Evolutionary conservation across 139 green algal species (phyloP), one percentile per base, ranked within the genome.

Genomic region (Coccomyxa sp.): DNA sequence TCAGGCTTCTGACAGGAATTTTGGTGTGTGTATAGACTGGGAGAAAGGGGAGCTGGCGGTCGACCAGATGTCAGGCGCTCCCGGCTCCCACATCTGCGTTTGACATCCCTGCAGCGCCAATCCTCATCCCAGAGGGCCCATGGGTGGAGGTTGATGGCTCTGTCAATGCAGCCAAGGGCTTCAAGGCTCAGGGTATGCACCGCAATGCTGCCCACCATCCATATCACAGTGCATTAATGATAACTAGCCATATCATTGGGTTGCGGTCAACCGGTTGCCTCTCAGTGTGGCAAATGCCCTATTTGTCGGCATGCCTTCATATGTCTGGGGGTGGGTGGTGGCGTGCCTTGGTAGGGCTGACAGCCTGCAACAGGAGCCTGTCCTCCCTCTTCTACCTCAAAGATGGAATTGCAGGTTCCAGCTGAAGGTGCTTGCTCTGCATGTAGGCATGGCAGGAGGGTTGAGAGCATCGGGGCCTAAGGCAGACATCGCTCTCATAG

Each of bases 401-500:
- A 71, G 7, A 36, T 37, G 35, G 64, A 37, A 71, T 14, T 36
- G 1, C 33, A 58, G 44, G 44, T 16, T 16, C 12, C 14, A 58
- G 44, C 44, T 29, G 44, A 58, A 16, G 16, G 44, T 16, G 44
- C 44, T 16, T 12, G 44, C n/a, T n/a, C n/a, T n/a, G n/a, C n/a
- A n/a, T 83, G 40, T 88, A 91, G 95, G 93, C 44, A 96, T 94
- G 76, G 91, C 93, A 68, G 95, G 87, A 2, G 90, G 87, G 2
- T 86, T 99, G 58, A 87, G 96, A 16, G 91, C 92, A 22, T 82
- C 76, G 0, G 91, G 94, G 69, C 80, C 88, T 78, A 98, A 97
- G 83, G 93, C 90, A 12, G 96, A 99, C 87, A 81, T 99, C 39
- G 90, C 95, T 0, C 87, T 99, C 1, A 85, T 99, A 7, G 88